Conservation (phyloP, 2,329 filamentous ascomycete species). For the Ceratocystis ficicola region DNA sequence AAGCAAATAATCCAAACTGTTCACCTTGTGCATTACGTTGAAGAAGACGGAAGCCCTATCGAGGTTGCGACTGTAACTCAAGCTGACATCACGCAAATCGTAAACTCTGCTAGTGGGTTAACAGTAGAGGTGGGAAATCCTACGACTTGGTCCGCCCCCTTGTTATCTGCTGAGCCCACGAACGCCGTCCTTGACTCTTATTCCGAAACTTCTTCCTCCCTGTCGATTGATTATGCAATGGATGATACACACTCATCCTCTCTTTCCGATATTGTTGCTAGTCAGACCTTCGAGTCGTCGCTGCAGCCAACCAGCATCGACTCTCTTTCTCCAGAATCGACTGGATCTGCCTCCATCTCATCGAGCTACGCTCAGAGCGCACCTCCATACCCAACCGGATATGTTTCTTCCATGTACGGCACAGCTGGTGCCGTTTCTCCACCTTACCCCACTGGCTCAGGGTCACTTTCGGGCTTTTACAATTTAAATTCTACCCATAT, state of each 20-base stretch:
- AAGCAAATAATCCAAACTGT: slow-evolving; percentile 43
- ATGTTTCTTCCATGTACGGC: slow-evolving; percentile 5
- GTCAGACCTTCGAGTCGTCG: slow-evolving; percentile 13
- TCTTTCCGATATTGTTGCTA: slow-evolving; percentile 18
- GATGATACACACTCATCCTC: background rate
- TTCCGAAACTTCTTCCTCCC: slow-evolving; percentile 26
- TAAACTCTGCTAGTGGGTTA: slow-evolving; percentile 30
- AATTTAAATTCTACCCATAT: background rate
- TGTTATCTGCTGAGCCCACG: slow-evolving; percentile 1
- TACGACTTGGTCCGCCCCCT: slow-evolving; percentile 12
- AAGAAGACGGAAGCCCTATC: slow-evolving; percentile 37
- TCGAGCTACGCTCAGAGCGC: background rate
- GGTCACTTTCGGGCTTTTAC: slow-evolving; percentile 7
- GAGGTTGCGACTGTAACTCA: slow-evolving; percentile 35
- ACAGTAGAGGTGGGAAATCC: slow-evolving; percentile 27
- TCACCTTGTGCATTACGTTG: slow-evolving; percentile 42
- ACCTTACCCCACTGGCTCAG: slow-evolving; percentile 15
- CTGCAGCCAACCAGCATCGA: background rate
- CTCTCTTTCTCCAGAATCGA: background rate
- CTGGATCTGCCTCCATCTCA: background rate
- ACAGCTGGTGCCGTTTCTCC: slow-evolving; percentile 1
- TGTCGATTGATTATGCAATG: background rate
- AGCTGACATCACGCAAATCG: slow-evolving; percentile 31
- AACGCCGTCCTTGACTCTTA: slow-evolving; percentile 22
- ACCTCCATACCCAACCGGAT: background rate